These are phyloP conservation scores for Pythium guiyangense DNA, from an alignment of 352 stramenopile genomes.

Conservation along the genomic window DNA sequence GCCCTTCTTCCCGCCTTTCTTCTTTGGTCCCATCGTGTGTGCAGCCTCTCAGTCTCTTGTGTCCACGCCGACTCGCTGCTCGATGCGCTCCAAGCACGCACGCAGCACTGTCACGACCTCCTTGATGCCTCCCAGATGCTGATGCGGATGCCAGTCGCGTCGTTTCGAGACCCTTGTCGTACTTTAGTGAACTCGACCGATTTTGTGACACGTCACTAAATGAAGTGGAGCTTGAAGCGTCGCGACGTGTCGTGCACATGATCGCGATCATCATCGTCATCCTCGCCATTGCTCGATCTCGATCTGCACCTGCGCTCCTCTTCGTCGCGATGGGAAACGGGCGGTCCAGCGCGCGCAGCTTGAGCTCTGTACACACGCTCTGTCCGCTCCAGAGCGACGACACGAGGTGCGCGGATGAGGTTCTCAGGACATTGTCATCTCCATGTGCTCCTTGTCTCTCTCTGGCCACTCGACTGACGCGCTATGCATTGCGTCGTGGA, in stretches of 20 bases:
- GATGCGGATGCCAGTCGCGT: not conserved
- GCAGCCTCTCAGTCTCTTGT: not conserved
- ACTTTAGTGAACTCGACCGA: too few species aligned
- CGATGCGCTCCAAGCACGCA: not conserved
- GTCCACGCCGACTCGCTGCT: not conserved
- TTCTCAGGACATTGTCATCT: not conserved
- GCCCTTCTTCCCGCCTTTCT: constrained; percentile 59
- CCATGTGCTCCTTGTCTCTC: not conserved
- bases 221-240: too few species aligned
- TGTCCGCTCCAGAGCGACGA: constrained; percentile 19
- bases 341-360: constrained; percentile 22
- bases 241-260: not conserved
- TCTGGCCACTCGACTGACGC: not conserved
- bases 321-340: constrained; percentile 39
- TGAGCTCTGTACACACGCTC: constrained; percentile 23
- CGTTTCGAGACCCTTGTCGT: too few species aligned
- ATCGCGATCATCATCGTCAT: not conserved
- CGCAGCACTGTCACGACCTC: not conserved
- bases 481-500: not conserved
- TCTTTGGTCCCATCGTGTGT: constrained; percentile 57
- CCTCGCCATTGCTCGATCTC: not conserved
- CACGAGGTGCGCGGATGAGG: constrained; percentile 12
- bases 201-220: too few species aligned
- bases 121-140: not conserved
- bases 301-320: not conserved